Conservation (phyloP, 1,284 basidiomycete genomes). For the Inonotus hispidus region DNA sequence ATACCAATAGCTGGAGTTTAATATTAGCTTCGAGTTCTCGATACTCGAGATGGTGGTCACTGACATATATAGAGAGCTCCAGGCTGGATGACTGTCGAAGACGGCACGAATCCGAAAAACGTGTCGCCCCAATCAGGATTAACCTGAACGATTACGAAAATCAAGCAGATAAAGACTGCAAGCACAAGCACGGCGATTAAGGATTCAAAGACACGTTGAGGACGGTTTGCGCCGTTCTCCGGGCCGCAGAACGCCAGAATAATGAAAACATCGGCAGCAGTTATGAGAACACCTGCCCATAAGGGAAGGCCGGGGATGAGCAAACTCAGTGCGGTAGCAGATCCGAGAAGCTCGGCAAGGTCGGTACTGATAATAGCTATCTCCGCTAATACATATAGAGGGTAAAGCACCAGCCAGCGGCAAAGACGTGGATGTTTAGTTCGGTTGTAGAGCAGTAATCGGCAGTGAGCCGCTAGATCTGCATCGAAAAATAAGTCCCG, state of each 20-base stretch:
- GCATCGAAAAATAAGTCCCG: not conserved
- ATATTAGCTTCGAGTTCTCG: slow-evolving; percentile 13
- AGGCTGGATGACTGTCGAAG: slow-evolving; percentile 53
- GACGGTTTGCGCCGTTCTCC: slow-evolving; percentile 31
- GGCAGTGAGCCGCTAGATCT: slow-evolving; percentile 71
- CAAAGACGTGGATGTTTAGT: slow-evolving; percentile 54
- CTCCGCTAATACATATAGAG: slow-evolving; percentile 65
- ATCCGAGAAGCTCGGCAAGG: slow-evolving; percentile 73
- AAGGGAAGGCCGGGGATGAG: slow-evolving; percentile 78
- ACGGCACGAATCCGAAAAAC: slow-evolving; percentile 85
- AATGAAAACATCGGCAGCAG: slow-evolving; percentile 79
- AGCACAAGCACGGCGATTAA: slow-evolving; percentile 60
- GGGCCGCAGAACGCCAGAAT: slow-evolving; percentile 62
- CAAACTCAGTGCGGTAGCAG: slow-evolving; percentile 73
- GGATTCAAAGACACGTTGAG: slow-evolving; percentile 72
- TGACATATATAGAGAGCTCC: slow-evolving; percentile 79
- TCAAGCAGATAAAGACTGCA: slow-evolving; percentile 77
- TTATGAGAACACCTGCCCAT: slow-evolving; percentile 80
- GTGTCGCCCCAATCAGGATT: slow-evolving; percentile 72
- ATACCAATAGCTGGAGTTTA: slow-evolving; percentile 67
- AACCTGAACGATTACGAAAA: slow-evolving; percentile 72
- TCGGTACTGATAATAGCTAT: slow-evolving; percentile 81
- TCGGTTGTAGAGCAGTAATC: slow-evolving; percentile 62
- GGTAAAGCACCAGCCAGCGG: slow-evolving; percentile 66
- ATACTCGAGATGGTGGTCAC: slow-evolving; percentile 19